Base-by-base conservation (phyloP, 805 yeast species). In the Danielia oregonensis region DNA sequence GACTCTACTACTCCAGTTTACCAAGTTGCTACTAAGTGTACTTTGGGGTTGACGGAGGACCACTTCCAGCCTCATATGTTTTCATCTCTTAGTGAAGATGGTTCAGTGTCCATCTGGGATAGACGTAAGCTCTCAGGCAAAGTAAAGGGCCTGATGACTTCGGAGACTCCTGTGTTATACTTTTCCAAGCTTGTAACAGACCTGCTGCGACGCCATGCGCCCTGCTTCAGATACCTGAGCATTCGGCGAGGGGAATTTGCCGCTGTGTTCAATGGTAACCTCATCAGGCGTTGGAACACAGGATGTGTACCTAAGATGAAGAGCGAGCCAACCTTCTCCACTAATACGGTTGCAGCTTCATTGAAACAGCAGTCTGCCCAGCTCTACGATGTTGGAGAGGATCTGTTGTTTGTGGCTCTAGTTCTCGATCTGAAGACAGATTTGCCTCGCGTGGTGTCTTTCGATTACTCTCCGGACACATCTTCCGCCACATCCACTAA, bases 31-130 rank as follows among this genome's bases (percentile, higher is more conserved):
- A 82, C 94, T 1, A 76, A 81, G 47, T 75, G 85, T 39, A 78
- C 88, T 0, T 68, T 76, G 47, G 83, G 83, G 13, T 69, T 89
- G 29, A 68, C 75, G 6, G 65, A 80, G 19, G 89, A 86, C 52
- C 91, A 84, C 3, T 77, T 77, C 51, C 78, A 79, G 49, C 71
- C 70, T 9, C 72, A 76, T 56, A 69, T 75, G 42, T 86, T 89
- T 55, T 77, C 86, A 12, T 79, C 94, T 0, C 76, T 76, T 43
- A 77, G 86, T 33, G 96, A 88, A 47, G 91, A 85, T 50, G 95
- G 96, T 2, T 76, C 93, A 0, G 61, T 88, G 32, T 81, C 91
- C 0, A 68, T 89, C 6, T 89, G 89, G 86, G 95, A 85, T 54
- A 69, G 86, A 43, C 65, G 95, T 44, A 79, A 73, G 44, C 54